Percentiles rank a stretch among this genome's conserved stretches.
Evolutionary conservation across 257 asterid genomes (phyloP).

Genomic region (Paulownia fortunei): DNA sequence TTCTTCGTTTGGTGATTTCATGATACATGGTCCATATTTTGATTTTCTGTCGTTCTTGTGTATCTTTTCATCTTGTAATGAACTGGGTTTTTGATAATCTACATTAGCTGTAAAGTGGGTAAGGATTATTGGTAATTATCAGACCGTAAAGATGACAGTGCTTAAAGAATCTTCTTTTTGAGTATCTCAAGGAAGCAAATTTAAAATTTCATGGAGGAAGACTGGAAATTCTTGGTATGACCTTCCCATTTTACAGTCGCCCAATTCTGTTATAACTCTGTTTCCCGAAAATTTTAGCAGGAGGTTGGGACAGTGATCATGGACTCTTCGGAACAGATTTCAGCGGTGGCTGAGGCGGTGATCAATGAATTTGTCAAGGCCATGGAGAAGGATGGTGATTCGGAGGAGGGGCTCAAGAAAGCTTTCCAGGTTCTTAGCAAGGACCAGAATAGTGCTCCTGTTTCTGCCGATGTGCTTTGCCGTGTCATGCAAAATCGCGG

Average conservation of each 20-base stretch:
- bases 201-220: no score
- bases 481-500: neutral
- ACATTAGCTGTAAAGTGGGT: no score
- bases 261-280: neutral
- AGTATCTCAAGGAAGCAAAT: no score
- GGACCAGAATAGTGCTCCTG: neutral
- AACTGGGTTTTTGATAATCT: no score
- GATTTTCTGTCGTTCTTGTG: no score
- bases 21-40: no score
- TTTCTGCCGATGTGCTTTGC: neutral
- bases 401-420: neutral
- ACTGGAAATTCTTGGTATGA: neutral
- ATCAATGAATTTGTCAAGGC: neutral
- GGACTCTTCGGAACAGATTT: neutral
- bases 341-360: neutral
- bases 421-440: slow-evolving; percentile 15
- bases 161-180: no score
- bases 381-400: neutral
- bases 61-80: no score
- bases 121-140: no score
- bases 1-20: no score
- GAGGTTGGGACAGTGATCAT: neutral
- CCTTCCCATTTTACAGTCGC: neutral
- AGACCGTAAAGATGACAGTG: no score
- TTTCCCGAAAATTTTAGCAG: neutral